Conservation (phyloP, 768 basidiomycete species). For the Strobilomyces confusus region DNA sequence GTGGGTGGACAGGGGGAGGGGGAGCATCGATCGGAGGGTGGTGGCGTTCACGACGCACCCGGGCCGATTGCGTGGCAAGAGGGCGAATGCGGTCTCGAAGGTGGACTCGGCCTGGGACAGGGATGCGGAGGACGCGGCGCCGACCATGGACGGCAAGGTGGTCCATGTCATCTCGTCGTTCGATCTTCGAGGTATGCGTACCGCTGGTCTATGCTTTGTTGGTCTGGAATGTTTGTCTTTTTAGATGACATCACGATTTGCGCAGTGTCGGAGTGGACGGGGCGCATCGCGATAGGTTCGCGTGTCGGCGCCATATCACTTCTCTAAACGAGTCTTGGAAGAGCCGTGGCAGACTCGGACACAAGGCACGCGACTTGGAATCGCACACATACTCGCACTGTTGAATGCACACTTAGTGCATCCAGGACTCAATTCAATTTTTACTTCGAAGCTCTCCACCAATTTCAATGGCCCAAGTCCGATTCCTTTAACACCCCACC, state of each 20-base stretch:
- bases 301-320: slow-evolving; percentile 32
- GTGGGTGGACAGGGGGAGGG: slow-evolving; percentile 21
- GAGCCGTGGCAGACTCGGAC: neutral
- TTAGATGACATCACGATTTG: slow-evolving; percentile 46
- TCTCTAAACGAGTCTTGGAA: slow-evolving; percentile 5
- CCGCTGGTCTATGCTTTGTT: neutral
- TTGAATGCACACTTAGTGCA: no score
- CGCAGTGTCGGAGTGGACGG: slow-evolving; percentile 43
- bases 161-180: slow-evolving; percentile 21
- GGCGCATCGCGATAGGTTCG: slow-evolving; percentile 41
- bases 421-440: no score
- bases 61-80: neutral
- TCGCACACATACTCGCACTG: no score
- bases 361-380: neutral
- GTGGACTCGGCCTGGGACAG: neutral
- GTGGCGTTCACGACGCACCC: slow-evolving; percentile 23
- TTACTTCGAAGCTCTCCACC: no score
- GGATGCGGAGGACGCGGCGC: neutral
- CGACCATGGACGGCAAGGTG: slow-evolving; percentile 9
- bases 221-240: neutral
- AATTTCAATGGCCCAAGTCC: no score
- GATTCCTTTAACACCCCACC: no score
- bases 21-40: slow-evolving; percentile 15
- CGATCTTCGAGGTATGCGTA: slow-evolving; percentile 28
- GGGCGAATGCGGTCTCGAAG: neutral